Evolutionary conservation across 495 filamentous ascomycete species (phyloP), one percentile per base, ranked within the genome.

Genomic region (Astrothelium macrocarpum): DNA sequence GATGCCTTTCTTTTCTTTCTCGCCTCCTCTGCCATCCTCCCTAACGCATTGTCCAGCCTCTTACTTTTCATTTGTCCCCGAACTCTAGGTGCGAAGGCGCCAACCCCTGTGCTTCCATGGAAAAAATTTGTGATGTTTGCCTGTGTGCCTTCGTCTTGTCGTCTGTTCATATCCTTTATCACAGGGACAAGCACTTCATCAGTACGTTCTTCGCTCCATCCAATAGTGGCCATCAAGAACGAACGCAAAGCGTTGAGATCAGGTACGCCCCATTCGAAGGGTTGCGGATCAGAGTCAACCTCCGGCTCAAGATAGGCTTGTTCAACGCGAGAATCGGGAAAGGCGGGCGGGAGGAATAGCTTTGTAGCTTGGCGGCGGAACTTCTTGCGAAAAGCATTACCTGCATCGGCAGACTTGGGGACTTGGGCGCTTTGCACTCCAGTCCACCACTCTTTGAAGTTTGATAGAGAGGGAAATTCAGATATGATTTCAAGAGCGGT

Each of bases 171-270:
- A 71, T 97, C 95, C 58, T 84, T 80, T 36, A 98, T 90, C 0
- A 98, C 95, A 0, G 94, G 94, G 11, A 97, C 89, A 2, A 98
- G 82, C 1, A 97, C 87, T 71, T 97, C 93, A 66, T 97, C 95
- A 0, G 93, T 97, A 25, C 90, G 81, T 70, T 96, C 92, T 70
- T 87, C 85, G 56, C 80, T 83, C 94, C 94, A 98, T 1, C 94
- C 94, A 64, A 98, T 88, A 0, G 91, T 95, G n/a, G 79, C 75
- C 90, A 95, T 96, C 46, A 98, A 77, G 68, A 92, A 98, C 20
- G 77, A 77, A n/a, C 95, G 75, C 60, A 98, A 74, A 0, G 89
- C 88, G 56, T 94, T 90, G 2, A 98, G 79, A 68, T 98, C 94
- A 0, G 94, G 94, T 0, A 95, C 88, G 23, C 94, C 94, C 94